These are phyloP conservation scores for Rubia peregrina DNA, from an alignment of 305 asterid species.

Conservation along the genomic window DNA sequence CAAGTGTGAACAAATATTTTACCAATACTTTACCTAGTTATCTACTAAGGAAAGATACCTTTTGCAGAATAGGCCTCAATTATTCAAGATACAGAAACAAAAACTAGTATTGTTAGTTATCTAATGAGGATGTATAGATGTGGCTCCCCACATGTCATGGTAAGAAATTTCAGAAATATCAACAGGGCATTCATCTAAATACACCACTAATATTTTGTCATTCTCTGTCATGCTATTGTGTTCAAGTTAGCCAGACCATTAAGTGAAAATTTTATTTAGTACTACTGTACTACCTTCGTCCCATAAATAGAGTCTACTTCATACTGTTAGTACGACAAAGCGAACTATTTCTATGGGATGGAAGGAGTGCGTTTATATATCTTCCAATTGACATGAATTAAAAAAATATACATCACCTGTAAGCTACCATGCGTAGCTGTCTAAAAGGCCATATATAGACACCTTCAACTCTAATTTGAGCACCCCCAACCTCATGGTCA, in stretches of 20 bases:
- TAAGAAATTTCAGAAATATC: not conserved
- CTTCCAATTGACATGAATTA: not conserved
- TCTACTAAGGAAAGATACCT: not conserved
- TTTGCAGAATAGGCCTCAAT: no score
- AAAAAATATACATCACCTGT: constrained; percentile 44
- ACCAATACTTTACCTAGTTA: not conserved
- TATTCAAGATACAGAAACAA: no score
- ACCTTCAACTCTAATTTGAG: constrained; percentile 92
- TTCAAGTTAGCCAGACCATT: not conserved
- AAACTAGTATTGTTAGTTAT: not conserved
- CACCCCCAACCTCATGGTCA: constrained; percentile 63
- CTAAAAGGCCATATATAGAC: constrained; percentile 99
- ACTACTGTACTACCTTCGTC: not conserved
- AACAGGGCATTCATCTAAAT: not conserved
- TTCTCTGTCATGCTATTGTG: not conserved
- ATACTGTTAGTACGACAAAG: not conserved
- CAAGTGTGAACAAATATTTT: not conserved
- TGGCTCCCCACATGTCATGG: not conserved
- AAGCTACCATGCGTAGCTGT: constrained; percentile 92
- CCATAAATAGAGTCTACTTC: not conserved
- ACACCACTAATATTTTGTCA: not conserved
- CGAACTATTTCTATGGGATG: not conserved
- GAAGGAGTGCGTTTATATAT: not conserved
- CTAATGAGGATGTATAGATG: not conserved
- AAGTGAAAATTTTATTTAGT: not conserved